Base-by-base conservation (phyloP, 2,329 filamentous ascomycete species). In the Fusarium oligoseptatum region DNA sequence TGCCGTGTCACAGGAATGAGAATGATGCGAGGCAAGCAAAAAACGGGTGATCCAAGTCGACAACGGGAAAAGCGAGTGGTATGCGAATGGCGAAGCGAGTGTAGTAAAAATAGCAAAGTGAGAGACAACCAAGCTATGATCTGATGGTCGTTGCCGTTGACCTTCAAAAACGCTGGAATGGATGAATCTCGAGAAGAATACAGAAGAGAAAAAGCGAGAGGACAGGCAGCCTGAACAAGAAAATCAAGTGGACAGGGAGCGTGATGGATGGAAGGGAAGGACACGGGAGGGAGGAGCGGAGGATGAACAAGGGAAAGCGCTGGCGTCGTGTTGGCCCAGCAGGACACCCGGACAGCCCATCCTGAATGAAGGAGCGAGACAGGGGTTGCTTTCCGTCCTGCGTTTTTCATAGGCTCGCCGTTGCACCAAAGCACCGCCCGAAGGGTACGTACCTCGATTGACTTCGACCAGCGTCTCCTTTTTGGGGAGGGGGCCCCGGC, bases 241-340 rank as follows among this genome's bases (percentile, higher is more conserved):
- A 52, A 52, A 52, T 27, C 48, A 55, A 55, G n/a, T 12, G 48
- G 17, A 55, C 48, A 55, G 48, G 48, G 48, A 55, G 48, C 27
- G 48, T 24, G 27, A 55, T 32, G 66, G 69, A 75, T 24, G 65
- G 69, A 74, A 64, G 56, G 66, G 66, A 74, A 64, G 56, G 52
- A 66, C 32, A 72, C 41, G 65, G 27, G 60, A 65, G 73, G 67
- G 66, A 69, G 70, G 64, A 68, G 65, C 45, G 57, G 48, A 66
- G 45, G 27, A 50, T 62, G 65, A 64, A 69, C 68, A 74, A 64
- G 72, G 72, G 55, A 74, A 75, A 67, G 72, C 66, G 72, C 62
- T 72, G 72, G 72, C 55, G 72, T 74, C 66, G 71, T 72, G 68
- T 75, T 75, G 72, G 72, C 72, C 69, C 72, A 75, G 72, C 66